A percentile compares a stretch with the other conserved stretches of the same genome.
phyloP scores from a whole-genome alignment of 177 flowering plant species.

The Tripterygium wilfordii region DNA sequence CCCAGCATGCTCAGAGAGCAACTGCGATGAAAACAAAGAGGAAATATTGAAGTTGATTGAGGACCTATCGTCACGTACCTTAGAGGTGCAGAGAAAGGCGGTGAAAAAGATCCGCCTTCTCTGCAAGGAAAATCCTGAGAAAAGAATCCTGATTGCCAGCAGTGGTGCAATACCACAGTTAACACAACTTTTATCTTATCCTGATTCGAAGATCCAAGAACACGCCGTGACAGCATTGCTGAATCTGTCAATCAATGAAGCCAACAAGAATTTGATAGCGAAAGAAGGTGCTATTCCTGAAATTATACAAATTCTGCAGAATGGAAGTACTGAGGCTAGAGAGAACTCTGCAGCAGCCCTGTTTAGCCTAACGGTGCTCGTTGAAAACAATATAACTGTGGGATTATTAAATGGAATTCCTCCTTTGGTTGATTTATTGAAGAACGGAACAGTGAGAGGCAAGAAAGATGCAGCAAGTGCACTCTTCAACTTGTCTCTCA shows the following conservation, averaged over 20 bases:
- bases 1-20: constrained; percentile 6
- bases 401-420: constrained; percentile 63
- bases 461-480: constrained; percentile 85
- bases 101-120: constrained; percentile 53
- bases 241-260: constrained; percentile 66
- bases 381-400: constrained; percentile 57
- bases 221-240: constrained; percentile 70
- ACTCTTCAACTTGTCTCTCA: constrained; percentile 61
- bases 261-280: constrained; percentile 58
- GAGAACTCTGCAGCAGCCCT: constrained; percentile 86
- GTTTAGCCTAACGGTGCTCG: constrained; percentile 71
- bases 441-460: constrained; percentile 60
- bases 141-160: constrained; percentile 55
- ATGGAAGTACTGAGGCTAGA: constrained; percentile 55
- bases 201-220: constrained; percentile 60
- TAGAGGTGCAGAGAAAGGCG: constrained; percentile 42
- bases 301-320: constrained; percentile 50
- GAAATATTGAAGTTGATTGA: constrained; percentile 39
- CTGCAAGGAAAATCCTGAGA: constrained; percentile 69
- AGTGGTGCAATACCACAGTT: constrained; percentile 57
- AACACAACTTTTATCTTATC: constrained; percentile 44
- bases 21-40: constrained; percentile 29
- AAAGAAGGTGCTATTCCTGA: constrained; percentile 63
- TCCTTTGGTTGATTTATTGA: constrained; percentile 52
- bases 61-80: constrained; percentile 38